Base-by-base conservation (phyloP, 2,329 filamentous ascomycete species). In the Aspergillus eucalypticola region DNA sequence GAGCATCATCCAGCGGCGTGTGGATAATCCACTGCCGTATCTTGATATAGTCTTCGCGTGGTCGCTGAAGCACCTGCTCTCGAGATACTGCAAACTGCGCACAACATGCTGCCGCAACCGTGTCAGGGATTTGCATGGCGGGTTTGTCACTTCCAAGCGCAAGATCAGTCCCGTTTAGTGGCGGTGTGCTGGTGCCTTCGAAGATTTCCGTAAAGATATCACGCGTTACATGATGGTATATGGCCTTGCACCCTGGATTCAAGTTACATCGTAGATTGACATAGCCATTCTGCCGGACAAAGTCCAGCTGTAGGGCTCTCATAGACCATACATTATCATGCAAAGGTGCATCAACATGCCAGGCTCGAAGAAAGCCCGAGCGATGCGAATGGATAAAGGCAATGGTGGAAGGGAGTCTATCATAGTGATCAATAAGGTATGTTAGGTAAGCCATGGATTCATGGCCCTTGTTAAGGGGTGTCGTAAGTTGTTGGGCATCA, bases 41-140 rank as follows among this genome's bases (percentile, higher is more conserved):
- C 42, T 79, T 79, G 15, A 83, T 67, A 64, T 89, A 89, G 60
- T 85, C 84, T 8, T 77, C 76, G 48, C 73, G 72, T 2, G 84
- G 79, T 32, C 84, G 76, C 49, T 74, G 71, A 6, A 69, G 77
- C 32, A 89, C 79, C 49, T 81, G 80, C 7, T 83, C 79, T 5
- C 80, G 76, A 3, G 84, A 84, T 5, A 88, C 82, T 0, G 83
- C 87, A 62, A 89, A 89, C 71, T 89, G 87, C n/a, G 86, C 85
- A 71, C 86, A 89, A 69, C 86, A 89, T n/a, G 84, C 79, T 3
- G 82, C 81, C 2, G 81, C 84, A 8, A 88, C 79, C 11, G 79
- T 67, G 0, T 76, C 69, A 0, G 85, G 84, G 2, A 85, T 76
- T 15, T 71, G 67, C 3, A 77, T 62, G 13, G 66, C 69, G 11